Conservation (phyloP, 2,329 filamentous ascomycete species). For the Metarhizium anisopliae region DNA sequence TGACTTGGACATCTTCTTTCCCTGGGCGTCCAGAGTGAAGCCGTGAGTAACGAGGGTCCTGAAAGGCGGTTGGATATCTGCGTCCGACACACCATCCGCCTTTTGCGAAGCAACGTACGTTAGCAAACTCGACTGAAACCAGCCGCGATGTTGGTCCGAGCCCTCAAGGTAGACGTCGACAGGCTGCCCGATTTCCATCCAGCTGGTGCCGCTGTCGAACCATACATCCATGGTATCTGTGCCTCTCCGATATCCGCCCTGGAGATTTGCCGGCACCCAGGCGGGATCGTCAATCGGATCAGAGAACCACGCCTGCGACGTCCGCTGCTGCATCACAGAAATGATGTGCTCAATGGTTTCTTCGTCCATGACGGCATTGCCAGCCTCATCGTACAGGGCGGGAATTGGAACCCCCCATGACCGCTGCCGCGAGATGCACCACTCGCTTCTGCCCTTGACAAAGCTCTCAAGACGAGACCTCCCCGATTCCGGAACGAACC, state of each 20-base stretch:
- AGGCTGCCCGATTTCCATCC: slow-evolving; percentile 51
- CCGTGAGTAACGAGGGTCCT: slow-evolving; percentile 89
- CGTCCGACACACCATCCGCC: slow-evolving; percentile 18
- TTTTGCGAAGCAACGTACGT: slow-evolving; percentile 66
- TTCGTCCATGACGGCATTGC: slow-evolving; percentile 68
- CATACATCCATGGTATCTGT: slow-evolving; percentile 98
- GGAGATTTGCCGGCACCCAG: slow-evolving; percentile 65
- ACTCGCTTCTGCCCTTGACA: slow-evolving; percentile 79
- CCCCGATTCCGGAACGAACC: slow-evolving; percentile 70
- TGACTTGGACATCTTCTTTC: slow-evolving; percentile 99
- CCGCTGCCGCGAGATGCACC: slow-evolving; percentile 95
- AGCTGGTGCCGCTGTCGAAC: slow-evolving; percentile 97
- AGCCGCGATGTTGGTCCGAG: slow-evolving; percentile 91
- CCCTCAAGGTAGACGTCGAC: slow-evolving; percentile 92
- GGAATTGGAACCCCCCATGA: slow-evolving; percentile 97
- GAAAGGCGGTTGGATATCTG: slow-evolving; percentile 54
- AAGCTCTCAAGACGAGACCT: slow-evolving; percentile 74
- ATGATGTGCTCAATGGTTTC: slow-evolving; percentile 81
- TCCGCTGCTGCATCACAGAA: slow-evolving; percentile 62
- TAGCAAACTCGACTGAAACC: slow-evolving; percentile 94
- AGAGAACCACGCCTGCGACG: slow-evolving; percentile 92
- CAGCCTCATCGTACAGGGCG: slow-evolving; percentile 67
- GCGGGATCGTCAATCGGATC: slow-evolving; percentile 64
- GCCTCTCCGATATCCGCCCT: slow-evolving; percentile 59
- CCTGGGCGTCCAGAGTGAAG: slow-evolving; percentile 79